Conservation (phyloP, 2,329 filamentous ascomycete species). For the Neonectria neomacrospora region DNA sequence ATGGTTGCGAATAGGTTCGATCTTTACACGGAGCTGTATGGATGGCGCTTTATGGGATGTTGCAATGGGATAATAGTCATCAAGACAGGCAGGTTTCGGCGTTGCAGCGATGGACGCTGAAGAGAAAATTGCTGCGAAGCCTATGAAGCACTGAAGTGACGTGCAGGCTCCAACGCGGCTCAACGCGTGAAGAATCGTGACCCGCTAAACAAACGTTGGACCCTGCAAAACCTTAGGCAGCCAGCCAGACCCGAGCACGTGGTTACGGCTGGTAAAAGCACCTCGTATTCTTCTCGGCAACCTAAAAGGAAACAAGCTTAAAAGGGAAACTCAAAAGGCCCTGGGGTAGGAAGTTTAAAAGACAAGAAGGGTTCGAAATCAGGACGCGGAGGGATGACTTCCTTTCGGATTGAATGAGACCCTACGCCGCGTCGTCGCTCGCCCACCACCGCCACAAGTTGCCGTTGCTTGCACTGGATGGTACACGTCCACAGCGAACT, state of each 20-base stretch:
- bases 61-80: not conserved
- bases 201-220: not conserved
- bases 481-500: not conserved
- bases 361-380: not conserved
- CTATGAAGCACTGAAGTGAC: no score
- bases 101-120: no score
- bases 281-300: not conserved
- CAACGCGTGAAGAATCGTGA: not conserved
- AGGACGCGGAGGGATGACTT: not conserved
- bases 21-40: not conserved
- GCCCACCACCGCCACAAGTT: not conserved
- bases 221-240: not conserved
- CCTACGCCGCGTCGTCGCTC: no score
- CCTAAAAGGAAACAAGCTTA: not conserved
- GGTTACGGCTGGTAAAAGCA: not conserved
- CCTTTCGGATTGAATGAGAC: not conserved
- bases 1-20: not conserved
- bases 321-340: not conserved
- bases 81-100: not conserved
- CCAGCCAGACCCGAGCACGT: not conserved
- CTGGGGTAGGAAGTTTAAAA: not conserved
- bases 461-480: not conserved
- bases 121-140: no score
- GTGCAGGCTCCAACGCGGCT: not conserved
- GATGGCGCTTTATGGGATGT: not conserved